A percentile compares a stretch with the other conserved stretches of the same genome.
Evolutionary conservation across 441 rosid genomes (phyloP).

Genomic region (Arabidopsis lyrata): DNA sequence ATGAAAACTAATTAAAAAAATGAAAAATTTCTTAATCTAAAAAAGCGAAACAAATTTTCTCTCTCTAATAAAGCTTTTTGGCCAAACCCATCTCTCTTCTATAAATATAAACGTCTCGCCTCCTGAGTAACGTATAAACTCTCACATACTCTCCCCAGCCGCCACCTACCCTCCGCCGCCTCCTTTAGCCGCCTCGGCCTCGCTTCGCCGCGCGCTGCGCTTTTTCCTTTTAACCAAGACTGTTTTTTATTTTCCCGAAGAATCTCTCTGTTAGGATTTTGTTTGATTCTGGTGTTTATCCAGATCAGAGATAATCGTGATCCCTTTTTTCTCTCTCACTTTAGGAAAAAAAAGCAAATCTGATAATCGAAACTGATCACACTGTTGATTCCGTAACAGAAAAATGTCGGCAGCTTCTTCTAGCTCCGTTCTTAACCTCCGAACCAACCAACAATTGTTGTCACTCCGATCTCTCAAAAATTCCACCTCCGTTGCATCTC

Average conservation of each 20-base stretch:
- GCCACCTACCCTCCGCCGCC: conserved; percentile 40
- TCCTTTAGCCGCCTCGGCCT: background rate
- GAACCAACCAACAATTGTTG: conserved; percentile 22
- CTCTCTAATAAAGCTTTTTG: background rate
- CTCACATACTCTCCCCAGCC: conserved; percentile 35
- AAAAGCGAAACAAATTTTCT: background rate
- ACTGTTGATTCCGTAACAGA: background rate
- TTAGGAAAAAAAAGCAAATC: background rate
- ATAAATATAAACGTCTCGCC: conserved; percentile 35
- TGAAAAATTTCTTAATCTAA: too few relatives aligned
- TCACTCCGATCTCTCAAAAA: conserved; percentile 27
- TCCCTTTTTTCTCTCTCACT: background rate
- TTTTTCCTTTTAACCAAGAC: background rate
- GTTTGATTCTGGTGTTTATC: background rate
- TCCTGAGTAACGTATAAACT: conserved; percentile 6
- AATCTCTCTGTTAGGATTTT: conserved; percentile 11
- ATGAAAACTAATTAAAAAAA: background rate
- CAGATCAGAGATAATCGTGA: background rate
- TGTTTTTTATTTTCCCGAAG: background rate
- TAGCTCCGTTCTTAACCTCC: conserved; percentile 35
- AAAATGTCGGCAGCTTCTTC: conserved; percentile 43
- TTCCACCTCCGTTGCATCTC: conserved; percentile 25
- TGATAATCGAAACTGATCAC: conserved; percentile 6
- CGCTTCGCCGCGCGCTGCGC: background rate
- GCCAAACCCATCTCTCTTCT: conserved; percentile 15